Evolutionary conservation across 1,139 yeast genomes (phyloP), one percentile per base, ranked within the genome.

Genomic region (Yamadazyma triangularis): DNA sequence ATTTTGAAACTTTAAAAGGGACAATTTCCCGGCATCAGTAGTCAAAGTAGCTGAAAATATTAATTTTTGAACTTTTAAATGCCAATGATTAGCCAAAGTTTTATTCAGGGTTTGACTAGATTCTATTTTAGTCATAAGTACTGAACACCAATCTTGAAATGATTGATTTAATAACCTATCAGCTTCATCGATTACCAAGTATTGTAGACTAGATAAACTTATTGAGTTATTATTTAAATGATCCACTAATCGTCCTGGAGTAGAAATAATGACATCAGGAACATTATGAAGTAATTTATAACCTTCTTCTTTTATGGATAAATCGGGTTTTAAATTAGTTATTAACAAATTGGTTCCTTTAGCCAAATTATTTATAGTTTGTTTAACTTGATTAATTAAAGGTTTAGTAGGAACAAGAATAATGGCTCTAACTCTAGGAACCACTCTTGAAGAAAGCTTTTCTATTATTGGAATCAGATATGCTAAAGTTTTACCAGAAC

Each of bases 231-330:
- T 50, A 23, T 62, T 58, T 27, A 89, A 54, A 56, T 91, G 98
- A 44, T 93, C 98, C 10, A 91, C 96, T 27, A 91, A 62, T 52
- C 98, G 72, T 39, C 99, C 99, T 0, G 99, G 98, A 0, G 98
- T 87, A 4, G 88, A 65, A 2, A 91, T 73, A 2, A 91, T 49
- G 6, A 91, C 75, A 56, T 91, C 97, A 0, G 96, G 95, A 2
- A 61, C 65, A 23, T 64, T 58, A 2, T 46, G 50, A 4, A 36
- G 31, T 19, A 85, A 55, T 40, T 69, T 73, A 1, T 45, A 44
- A 15, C 70, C 75, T 54, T 91, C 98, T 12, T 81, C 88, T 23
- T 58, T 62, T 22, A 91, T 62, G 2, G 91, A 73, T 14, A 77
- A 51, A 34, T 79, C 68, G 62, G 64, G 58, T 64, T 73, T 62